These are phyloP conservation scores for Voacanga thouarsii DNA, from an alignment of 257 asterid genomes.

Conservation along the genomic window DNA sequence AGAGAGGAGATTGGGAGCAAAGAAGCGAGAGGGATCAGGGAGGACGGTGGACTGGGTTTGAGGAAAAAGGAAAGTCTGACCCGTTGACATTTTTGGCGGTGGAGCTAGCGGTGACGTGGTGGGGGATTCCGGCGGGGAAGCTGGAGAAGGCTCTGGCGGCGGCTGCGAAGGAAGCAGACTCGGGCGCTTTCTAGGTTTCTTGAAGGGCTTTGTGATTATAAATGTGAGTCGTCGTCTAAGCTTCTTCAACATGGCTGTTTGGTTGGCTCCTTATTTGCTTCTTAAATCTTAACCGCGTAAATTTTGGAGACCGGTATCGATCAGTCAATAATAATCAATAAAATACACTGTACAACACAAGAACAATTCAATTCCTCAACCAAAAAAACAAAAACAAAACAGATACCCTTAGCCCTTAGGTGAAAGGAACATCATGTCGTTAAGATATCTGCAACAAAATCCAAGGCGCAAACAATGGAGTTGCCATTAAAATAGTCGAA, in stretches of 20 bases:
- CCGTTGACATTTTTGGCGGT: background rate
- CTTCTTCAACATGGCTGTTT: conserved; percentile 33
- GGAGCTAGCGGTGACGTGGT: background rate
- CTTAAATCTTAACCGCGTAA: conserved; percentile 15
- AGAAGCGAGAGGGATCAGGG: conserved; percentile 77
- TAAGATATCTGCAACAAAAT: background rate
- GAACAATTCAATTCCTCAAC: too few relatives aligned
- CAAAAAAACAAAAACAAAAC: background rate
- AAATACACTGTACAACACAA: background rate
- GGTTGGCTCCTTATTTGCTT: background rate
- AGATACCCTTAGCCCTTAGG: background rate
- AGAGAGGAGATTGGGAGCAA: conserved; percentile 61
- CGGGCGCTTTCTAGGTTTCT: conserved; percentile 26
- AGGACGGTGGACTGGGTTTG: conserved; percentile 62
- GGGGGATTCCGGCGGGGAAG: conserved; percentile 29
- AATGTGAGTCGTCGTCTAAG: conserved; percentile 37
- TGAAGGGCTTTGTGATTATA: conserved; percentile 43
- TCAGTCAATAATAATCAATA: background rate
- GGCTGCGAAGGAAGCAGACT: conserved; percentile 18
- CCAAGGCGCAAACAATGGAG: background rate
- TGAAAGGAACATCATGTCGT: background rate
- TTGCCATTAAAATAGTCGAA: background rate
- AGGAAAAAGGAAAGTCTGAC: conserved; percentile 70
- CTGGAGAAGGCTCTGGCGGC: background rate
- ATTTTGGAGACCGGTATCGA: background rate